Conservation (phyloP, 345 rosid genomes). For the Corchorus capsularis region DNA sequence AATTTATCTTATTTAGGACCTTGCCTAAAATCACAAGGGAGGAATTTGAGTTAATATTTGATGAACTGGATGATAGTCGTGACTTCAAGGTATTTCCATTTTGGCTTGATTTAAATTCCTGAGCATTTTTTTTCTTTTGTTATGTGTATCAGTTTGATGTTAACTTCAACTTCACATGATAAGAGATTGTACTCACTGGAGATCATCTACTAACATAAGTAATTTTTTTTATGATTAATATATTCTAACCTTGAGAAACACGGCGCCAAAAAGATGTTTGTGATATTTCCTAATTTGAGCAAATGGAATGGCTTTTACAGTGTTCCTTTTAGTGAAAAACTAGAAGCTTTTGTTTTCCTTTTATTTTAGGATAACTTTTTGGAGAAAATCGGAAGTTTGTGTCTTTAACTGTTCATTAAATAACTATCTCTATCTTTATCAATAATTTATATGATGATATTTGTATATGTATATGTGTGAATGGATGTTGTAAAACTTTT, state of each 20-base stretch:
- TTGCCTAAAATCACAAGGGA: conserved; percentile 84
- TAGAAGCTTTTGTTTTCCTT: not conserved
- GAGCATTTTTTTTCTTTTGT: not conserved
- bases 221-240: not conserved
- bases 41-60: conserved; percentile 84
- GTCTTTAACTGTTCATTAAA: not conserved
- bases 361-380: not conserved
- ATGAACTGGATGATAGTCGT: conserved; percentile 84
- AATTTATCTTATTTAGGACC: conserved; percentile 50
- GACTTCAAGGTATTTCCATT: conserved; percentile 78
- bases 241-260: conserved; percentile 5
- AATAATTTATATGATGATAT: no score
- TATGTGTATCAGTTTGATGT: not conserved
- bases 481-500: no score
- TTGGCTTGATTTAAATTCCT: conserved; percentile 11
- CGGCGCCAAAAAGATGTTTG: not conserved
- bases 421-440: not conserved
- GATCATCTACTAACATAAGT: not conserved
- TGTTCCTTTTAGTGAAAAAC: conserved; percentile 7
- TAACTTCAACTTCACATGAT: not conserved
- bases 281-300: conserved; percentile 11
- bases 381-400: not conserved
- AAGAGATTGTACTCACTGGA: not conserved
- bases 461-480: no score
- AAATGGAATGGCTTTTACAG: not conserved